Base-by-base conservation (phyloP, 1,139 yeast species). In the Groenewaldozyma sp. region DNA sequence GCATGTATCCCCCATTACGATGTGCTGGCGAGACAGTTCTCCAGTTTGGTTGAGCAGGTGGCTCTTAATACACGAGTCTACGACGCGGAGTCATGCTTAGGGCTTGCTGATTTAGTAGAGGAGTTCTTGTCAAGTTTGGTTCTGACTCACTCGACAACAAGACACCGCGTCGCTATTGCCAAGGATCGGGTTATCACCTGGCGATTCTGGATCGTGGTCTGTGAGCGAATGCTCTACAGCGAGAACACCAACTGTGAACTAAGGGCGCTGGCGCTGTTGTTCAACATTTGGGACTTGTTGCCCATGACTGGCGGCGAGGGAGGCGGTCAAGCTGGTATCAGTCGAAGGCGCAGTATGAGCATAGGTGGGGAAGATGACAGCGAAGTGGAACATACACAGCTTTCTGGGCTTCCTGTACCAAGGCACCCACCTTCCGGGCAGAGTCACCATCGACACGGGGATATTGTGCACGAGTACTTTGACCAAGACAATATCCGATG, bases 211-310 rank as follows among this genome's bases (percentile, higher is more conserved):
- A 57, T 81, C 9, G 66, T 71, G 41, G 78, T 82, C 19, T 61
- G 70, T 17, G 65, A 73, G 45, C 66, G 74, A 49, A 73, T 82
- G 78, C 58, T 82, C 19, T 55, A 65, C 10, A 74, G 84, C 6
- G 78, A 76, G 39, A 83, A 76, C 54, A 67, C 77, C 44, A 80
- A 76, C 49, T 69, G 74, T 19, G 73, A 81, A 43, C 64, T 81
- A 31, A 73, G 82, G 45, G 75, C 76, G 17, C 58, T 83, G 35
- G 74, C 88, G 3, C 71, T 79, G 45, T 58, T 84, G 41, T 83
- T 78, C 62, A 81, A 82, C 55, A 59, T 78, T 2, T 84, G 94
- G 94, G 81, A 77, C 37, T 62, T 68, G 49, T 66, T 84, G n/a
- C 91, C 94, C 1, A 49, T 53, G 33, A 29, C 33, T 29, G 22